Conservation (phyloP, 345 rosid species). For the Populus alba region DNA sequence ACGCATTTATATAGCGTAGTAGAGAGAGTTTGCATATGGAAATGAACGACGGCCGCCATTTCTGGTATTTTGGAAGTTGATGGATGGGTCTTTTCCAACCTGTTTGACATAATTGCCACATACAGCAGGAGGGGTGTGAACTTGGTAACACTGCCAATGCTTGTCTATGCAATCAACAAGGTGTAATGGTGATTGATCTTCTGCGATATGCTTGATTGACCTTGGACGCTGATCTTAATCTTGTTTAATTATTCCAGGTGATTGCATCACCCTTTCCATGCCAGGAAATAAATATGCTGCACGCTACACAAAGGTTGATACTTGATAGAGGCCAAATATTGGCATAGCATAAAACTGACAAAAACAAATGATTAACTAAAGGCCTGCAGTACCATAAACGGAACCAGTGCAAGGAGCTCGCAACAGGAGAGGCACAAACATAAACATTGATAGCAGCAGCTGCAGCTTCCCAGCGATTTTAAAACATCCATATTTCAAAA, state of each 20-base stretch:
- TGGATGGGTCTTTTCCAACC: not conserved
- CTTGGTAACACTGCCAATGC: not conserved
- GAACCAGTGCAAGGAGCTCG: not conserved
- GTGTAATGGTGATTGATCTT: not conserved
- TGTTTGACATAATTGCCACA: not conserved
- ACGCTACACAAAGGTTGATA: not conserved
- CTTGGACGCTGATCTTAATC: not conserved
- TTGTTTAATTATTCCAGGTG: not conserved
- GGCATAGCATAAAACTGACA: not conserved
- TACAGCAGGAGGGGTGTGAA: not conserved
- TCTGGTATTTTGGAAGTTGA: not conserved
- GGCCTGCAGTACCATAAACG: not conserved
- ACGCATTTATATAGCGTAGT: slow-evolving; percentile 4
- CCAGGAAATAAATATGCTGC: not conserved
- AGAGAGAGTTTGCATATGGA: not conserved
- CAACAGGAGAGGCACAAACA: not conserved
- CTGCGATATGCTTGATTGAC: not conserved
- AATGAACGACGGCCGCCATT: not conserved
- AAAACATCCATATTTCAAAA: not conserved
- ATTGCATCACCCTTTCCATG: not conserved
- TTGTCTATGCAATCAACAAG: not conserved
- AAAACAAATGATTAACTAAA: not conserved
- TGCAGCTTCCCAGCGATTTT: not conserved
- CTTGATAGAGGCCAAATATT: not conserved
- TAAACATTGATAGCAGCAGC: not conserved